Conservation (phyloP, 371 early-diverging fungal species). For the Mucor irregularis region DNA sequence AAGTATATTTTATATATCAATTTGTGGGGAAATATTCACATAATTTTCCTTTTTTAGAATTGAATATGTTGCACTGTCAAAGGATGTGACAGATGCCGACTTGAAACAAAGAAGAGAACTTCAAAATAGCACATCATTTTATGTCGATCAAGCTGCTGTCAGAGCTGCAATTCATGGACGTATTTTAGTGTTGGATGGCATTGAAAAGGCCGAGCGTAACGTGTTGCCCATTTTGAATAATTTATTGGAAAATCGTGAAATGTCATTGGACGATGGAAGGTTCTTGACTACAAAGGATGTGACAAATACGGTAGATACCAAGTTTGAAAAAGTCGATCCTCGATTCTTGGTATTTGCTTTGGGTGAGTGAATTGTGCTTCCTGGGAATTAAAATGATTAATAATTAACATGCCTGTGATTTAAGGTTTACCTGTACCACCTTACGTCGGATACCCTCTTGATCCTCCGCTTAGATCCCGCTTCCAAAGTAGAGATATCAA, state of each 20-base stretch:
- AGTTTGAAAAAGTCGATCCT: conserved; percentile 73
- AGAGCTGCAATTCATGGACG: conserved; percentile 82
- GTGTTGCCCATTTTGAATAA: conserved; percentile 88
- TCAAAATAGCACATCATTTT: conserved; percentile 67
- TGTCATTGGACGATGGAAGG: conserved; percentile 84
- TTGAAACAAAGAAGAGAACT: conserved; percentile 86
- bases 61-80: conserved; percentile 79
- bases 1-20: neutral
- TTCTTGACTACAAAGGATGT: conserved; percentile 73
- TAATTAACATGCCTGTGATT: neutral
- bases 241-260: conserved; percentile 85
- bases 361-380: conserved; percentile 30
- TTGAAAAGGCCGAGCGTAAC: conserved; percentile 87
- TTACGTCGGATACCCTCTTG: conserved; percentile 79
- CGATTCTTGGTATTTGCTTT: conserved; percentile 79
- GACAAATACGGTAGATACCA: conserved; percentile 46
- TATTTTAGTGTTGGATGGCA: conserved; percentile 79
- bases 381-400: neutral
- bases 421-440: conserved; percentile 75
- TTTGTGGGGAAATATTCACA: neutral
- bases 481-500: conserved; percentile 75
- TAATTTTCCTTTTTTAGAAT: conserved; percentile 36
- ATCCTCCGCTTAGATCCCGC: conserved; percentile 83
- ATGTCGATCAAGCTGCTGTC: conserved; percentile 80
- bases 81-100: conserved; percentile 81